phyloP scores from a whole-genome alignment of 805 yeast genomes.

The Hanseniaspora occidentalis region DNA sequence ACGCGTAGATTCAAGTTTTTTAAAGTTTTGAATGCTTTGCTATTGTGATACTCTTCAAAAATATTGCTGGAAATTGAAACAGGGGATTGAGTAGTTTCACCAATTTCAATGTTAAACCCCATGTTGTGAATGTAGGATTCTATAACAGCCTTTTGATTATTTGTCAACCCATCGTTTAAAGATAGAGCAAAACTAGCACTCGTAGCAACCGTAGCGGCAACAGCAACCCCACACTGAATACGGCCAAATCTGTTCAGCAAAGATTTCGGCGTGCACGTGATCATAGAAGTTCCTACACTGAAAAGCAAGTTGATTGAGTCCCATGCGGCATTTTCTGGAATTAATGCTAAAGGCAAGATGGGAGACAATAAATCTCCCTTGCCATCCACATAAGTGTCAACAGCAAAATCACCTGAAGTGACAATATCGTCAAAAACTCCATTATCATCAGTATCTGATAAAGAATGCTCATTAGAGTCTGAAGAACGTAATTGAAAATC shows the following conservation, averaged over 20 bases:
- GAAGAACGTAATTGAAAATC: no score
- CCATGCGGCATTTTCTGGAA: not conserved
- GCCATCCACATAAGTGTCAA: not conserved
- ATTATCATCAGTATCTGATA: no score
- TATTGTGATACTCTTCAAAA: no score
- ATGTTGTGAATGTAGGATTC: not conserved
- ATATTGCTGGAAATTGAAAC: no score
- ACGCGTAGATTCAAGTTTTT: not conserved
- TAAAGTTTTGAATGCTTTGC: not conserved
- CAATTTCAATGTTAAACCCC: not conserved
- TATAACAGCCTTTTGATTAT: not conserved
- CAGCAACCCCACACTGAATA: not conserved
- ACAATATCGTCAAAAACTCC: not conserved
- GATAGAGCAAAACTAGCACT: not conserved
- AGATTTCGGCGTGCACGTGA: not conserved
- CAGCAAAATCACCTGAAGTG: not conserved
- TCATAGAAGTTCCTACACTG: not conserved
- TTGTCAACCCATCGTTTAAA: not conserved
- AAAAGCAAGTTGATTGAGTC: not conserved
- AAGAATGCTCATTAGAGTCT: no score
- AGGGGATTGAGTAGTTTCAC: no score
- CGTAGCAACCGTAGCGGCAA: not conserved
- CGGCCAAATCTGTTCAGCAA: not conserved
- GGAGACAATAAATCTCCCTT: no score
- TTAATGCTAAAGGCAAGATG: no score